phyloP scores from a whole-genome alignment of 768 basidiomycete genomes.

The Cystofilobasidium bisporidii region DNA sequence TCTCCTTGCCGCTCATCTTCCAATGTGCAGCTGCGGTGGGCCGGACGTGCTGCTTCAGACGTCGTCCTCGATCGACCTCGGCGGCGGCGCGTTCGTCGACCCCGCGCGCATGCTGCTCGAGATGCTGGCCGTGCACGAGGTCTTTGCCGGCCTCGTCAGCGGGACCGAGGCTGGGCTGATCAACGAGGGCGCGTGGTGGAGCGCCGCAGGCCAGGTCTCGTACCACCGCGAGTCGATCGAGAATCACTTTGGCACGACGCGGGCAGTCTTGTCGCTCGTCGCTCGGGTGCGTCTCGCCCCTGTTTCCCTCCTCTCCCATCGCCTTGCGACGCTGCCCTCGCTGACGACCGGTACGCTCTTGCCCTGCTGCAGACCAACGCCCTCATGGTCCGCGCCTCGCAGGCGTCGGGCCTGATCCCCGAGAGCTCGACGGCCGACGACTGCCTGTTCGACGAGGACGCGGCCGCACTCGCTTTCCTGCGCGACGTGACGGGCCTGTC shows the following conservation, averaged over 20 bases:
- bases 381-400: constrained; percentile 23
- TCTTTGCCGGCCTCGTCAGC: constrained; percentile 31
- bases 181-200: constrained; percentile 43
- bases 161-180: constrained; percentile 41
- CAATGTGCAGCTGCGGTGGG: constrained; percentile 39
- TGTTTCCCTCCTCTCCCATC: background rate
- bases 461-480: constrained; percentile 27
- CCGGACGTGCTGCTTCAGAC: constrained; percentile 41
- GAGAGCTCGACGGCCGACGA: constrained; percentile 7
- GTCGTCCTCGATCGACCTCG: constrained; percentile 38
- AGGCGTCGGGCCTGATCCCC: constrained; percentile 16
- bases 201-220: constrained; percentile 38
- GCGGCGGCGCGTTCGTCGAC: background rate
- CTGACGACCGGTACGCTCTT: constrained; percentile 12
- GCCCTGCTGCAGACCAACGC: background rate
- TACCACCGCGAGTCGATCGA: constrained; percentile 45
- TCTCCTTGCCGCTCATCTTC: too few relatives aligned
- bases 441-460: constrained; percentile 14
- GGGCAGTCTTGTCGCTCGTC: constrained; percentile 35
- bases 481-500: constrained; percentile 29
- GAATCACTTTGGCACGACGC: constrained; percentile 45
- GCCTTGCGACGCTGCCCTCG: constrained; percentile 5
- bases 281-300: constrained; percentile 39
- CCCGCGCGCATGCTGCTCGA: constrained; percentile 41
- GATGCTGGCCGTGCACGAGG: constrained; percentile 22